Evolutionary conservation across 257 asterid genomes (phyloP), one percentile per base, ranked within the genome.

Genomic region (Solanum sitiens): DNA sequence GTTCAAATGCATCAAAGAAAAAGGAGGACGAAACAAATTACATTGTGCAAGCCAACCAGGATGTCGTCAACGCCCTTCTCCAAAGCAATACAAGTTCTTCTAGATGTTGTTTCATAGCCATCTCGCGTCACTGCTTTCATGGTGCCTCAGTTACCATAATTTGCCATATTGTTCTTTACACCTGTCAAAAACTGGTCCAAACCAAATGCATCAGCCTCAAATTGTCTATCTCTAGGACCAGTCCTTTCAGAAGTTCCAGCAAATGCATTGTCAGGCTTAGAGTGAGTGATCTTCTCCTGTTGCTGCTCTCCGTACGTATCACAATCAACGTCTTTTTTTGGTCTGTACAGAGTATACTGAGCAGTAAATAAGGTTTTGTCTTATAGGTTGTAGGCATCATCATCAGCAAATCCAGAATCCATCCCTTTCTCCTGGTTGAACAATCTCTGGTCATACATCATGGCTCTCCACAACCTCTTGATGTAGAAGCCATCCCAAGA

Each of bases 131-230:
- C 75, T 70, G 92, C 91, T 72, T 89, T 89, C 93, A 88, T 90
- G 3, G 90, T 89, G 44, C 90, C 91, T 5, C 89, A 92, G 59
- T 92, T 90, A 45, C 99, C 98, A 73, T 93, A 87, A 84, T 93
- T 95, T 67, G 93, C 98, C 88, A 95, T 91, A 94, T 90, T 21
- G 98, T 94, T 94, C 88, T 95, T 95, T 15, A 94, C 96, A 91
- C 93, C 96, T 0, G 95, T 93, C 92, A 93, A 91, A 91, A 94
- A 93, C 67, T 93, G 96, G 87, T 95, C 96, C 90, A 96, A 89
- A 87, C 98, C 98, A 33, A 94, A 96, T 13, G 98, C 98, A 94
- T 96, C 98, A 89, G 93, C 98, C 88, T 95, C 98, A 74, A 94
- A 95, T 92, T 96, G 98, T 75, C 95, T 88, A 27, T 94, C 96